phyloP scores from a whole-genome alignment of 2,329 filamentous ascomycete species.

The Fusarium pseudoanthophilum region DNA sequence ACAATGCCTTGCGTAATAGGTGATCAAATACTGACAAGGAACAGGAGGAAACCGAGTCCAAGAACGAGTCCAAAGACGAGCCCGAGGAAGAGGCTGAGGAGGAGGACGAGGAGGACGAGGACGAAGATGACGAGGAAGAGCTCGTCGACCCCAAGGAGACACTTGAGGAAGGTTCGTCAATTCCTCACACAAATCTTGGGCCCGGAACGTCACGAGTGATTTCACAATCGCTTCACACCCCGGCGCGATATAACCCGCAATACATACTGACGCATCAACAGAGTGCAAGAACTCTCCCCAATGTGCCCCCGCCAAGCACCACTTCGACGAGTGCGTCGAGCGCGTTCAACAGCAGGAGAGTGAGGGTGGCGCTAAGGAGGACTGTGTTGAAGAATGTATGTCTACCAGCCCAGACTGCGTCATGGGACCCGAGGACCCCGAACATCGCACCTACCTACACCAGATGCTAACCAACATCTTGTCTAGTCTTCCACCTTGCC shows the following conservation, averaged over 20 bases:
- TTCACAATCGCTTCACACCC: constrained; percentile 27
- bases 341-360: constrained; percentile 77
- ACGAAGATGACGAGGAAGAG: constrained; percentile 82
- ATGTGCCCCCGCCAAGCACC: constrained; percentile 92
- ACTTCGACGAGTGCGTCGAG: constrained; percentile 98
- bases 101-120: constrained; percentile 64
- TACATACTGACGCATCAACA: constrained; percentile 54
- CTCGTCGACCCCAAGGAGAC: constrained; percentile 88
- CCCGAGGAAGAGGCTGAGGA: constrained; percentile 53
- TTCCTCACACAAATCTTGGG: neutral
- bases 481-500: constrained; percentile 93
- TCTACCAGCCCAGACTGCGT: constrained; percentile 11
- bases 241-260: constrained; percentile 16
- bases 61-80: constrained; percentile 56
- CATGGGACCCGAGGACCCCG: constrained; percentile 9
- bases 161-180: constrained; percentile 86
- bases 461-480: constrained; percentile 51
- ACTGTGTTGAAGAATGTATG: constrained; percentile 99
- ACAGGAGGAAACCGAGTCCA: constrained; percentile 59
- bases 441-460: neutral
- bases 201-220: constrained; percentile 30
- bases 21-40: constrained; percentile 28
- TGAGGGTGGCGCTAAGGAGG: constrained; percentile 81
- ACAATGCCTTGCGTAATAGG: neutral
- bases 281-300: constrained; percentile 89